These are phyloP conservation scores for Apiospora malaysiana DNA, from an alignment of 2,329 filamentous ascomycete genomes.

Conservation along the genomic window DNA sequence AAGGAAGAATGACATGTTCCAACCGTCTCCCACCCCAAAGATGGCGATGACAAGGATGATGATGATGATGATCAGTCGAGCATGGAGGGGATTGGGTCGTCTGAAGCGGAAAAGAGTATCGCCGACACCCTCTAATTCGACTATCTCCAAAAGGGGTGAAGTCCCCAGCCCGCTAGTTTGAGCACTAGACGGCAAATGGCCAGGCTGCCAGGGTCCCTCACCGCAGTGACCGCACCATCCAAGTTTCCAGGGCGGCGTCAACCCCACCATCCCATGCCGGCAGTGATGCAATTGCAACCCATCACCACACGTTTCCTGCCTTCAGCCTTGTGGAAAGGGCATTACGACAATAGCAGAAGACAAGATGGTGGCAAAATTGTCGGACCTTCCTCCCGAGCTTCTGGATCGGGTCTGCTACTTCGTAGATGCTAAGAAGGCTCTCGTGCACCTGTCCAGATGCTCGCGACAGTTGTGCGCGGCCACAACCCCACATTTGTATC, in stretches of 20 bases:
- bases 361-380: background rate
- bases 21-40: too few relatives aligned
- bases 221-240: background rate
- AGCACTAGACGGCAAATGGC: too few relatives aligned
- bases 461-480: constrained; percentile 23
- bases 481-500: constrained; percentile 23
- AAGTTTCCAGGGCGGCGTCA: background rate
- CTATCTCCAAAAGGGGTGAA: background rate
- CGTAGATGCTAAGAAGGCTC: constrained; percentile 7
- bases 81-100: too few relatives aligned
- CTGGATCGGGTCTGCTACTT: constrained; percentile 23
- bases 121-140: too few relatives aligned
- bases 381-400: constrained; percentile 24
- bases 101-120: too few relatives aligned
- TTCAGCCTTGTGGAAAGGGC: background rate
- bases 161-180: background rate
- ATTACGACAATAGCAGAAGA: background rate
- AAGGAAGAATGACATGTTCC: too few relatives aligned
- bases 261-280: constrained; percentile 16
- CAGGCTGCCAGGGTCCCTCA: too few relatives aligned
- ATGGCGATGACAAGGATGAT: too few relatives aligned
- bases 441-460: constrained; percentile 17
- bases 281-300: constrained; percentile 6
- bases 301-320: background rate
- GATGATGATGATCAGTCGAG: too few relatives aligned